Percentiles rank a stretch among this genome's conserved stretches.
Conservation (phyloP, 2,329 filamentous ascomycete species). For the Trichoderma sp. region DNA sequence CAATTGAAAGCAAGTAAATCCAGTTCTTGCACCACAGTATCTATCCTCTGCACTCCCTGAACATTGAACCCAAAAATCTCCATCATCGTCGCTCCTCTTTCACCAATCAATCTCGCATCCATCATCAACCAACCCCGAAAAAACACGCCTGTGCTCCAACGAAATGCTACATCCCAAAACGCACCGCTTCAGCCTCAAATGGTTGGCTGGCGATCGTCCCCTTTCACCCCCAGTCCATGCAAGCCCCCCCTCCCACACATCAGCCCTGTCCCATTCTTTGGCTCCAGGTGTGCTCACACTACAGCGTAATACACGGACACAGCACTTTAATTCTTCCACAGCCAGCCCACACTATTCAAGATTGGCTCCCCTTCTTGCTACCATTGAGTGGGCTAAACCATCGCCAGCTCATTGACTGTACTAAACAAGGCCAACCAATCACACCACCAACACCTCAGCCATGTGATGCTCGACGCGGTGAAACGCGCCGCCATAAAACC, state of each 20-base stretch:
- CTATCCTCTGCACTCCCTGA: neutral
- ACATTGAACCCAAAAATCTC: neutral
- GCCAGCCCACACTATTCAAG: too few relatives aligned
- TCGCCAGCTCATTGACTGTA: too few relatives aligned
- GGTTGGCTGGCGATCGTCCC: slow-evolving; percentile 10
- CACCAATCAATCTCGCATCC: neutral
- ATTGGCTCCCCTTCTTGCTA: too few relatives aligned
- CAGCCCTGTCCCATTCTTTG: neutral
- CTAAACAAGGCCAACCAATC: neutral
- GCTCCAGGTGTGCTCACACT: neutral
- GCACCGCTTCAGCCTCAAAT: neutral
- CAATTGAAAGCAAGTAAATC: neutral
- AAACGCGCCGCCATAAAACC: neutral
- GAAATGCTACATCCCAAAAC: neutral
- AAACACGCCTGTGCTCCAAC: neutral
- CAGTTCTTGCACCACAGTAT: neutral
- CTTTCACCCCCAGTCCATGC: neutral
- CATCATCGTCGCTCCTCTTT: neutral
- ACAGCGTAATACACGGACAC: neutral
- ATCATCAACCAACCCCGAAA: neutral
- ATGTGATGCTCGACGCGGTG: neutral
- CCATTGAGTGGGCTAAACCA: too few relatives aligned
- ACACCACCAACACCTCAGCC: neutral
- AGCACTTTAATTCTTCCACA: neutral
- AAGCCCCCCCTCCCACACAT: neutral